Evolutionary conservation across 192 early-diverging fungal genomes (phyloP), one percentile per base, ranked within the genome.

Genomic region (Geranomyces variabilis): DNA sequence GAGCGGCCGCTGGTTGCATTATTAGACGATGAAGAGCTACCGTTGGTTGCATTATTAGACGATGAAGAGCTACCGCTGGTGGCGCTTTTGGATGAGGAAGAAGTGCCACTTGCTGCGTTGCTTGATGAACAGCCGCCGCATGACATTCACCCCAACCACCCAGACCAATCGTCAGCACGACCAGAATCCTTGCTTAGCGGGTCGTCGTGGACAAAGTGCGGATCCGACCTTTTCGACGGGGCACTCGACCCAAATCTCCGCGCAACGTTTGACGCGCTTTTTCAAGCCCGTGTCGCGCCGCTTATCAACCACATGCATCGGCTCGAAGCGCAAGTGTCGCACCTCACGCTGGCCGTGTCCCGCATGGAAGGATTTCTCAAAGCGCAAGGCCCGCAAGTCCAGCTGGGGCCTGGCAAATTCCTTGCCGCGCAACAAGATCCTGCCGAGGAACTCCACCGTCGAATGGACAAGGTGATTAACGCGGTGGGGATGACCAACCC

Each of bases 351-450:
- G 17, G 29, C 60, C 5, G n/a, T 70, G 0, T 12, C 28, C 5
- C 41, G 59, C 24, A n/a, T 70, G 0, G 56, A 61, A 41, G 58
- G 59, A 15, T 24, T 29, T 29, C 0, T 57, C 10, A 15, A 22
- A 26, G 26, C 26, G 24, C 55, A 60, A 1, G 68, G 34, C 9
- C 68, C 68, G 17, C 30, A 57, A 2, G 55, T 57, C 15, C 30
- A 60, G 55, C 31, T 70, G 5, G 68, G 68, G 4, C 68, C 68
- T 0, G 68, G 68, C 8, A 30, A 41, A 34, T 70, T 70, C 43
- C 41, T 70, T 9, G 0, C 51, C 4, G n/a, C 24, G 21, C 41
- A 45, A 31, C 24, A 57, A 28, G 68, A 70, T 70, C 68, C 68
- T 8, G 68, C 68, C 1, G 51, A 36, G 33, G 12, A 26, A 56